phyloP scores from a whole-genome alignment of 202 grass and related monocot species.

The Cymbopogon flexuosus region DNA sequence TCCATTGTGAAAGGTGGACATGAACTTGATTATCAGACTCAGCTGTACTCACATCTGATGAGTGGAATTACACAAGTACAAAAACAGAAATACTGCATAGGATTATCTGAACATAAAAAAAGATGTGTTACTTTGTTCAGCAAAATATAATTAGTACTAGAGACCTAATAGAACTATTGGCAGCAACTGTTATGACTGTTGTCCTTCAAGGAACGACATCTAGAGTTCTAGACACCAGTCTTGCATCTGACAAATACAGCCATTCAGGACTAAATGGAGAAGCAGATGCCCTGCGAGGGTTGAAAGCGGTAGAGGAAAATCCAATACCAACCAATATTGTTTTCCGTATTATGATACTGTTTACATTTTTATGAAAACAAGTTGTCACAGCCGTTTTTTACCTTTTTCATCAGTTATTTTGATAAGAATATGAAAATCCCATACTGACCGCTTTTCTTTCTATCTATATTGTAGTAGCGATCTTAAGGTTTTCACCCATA shows the following conservation, averaged over 20 bases:
- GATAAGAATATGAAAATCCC: not conserved
- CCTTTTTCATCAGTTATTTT: not conserved
- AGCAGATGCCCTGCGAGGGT: not conserved
- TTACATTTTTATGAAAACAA: not conserved
- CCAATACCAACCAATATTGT: not conserved
- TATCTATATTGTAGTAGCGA: not conserved
- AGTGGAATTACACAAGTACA: not conserved
- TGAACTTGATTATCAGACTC: not conserved
- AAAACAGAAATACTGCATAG: not conserved
- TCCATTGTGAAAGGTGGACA: slow-evolving; percentile 23
- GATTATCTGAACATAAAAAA: not conserved
- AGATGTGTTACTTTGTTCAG: not conserved
- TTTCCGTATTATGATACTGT: not conserved
- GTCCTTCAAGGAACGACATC: not conserved
- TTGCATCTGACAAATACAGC: not conserved
- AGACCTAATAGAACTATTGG: not conserved
- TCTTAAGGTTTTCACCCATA: not conserved
- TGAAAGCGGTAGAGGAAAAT: not conserved
- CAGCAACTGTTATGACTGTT: not conserved
- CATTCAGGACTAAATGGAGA: not conserved
- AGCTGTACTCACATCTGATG: not conserved
- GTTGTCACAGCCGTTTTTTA: not conserved
- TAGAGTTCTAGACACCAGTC: not conserved
- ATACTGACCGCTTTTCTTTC: not conserved
- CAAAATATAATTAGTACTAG: not conserved